Percentiles rank a stretch among this genome's conserved stretches.
phyloP scores from a whole-genome alignment of 2,329 filamentous ascomycete species.

The Tolypocladium pustulatum region DNA sequence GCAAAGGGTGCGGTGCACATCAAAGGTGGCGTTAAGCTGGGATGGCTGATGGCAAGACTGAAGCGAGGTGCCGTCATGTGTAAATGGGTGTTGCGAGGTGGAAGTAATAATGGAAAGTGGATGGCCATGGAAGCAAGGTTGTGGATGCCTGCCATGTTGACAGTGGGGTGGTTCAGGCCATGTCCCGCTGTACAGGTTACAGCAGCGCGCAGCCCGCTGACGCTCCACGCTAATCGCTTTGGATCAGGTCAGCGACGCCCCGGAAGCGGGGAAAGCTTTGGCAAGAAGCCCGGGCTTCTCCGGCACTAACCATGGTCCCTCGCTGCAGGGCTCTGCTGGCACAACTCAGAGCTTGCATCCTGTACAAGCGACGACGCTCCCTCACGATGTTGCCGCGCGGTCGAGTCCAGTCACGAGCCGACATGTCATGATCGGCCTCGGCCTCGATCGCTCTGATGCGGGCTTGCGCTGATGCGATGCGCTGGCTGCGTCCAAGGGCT shows the following conservation, averaged over 20 bases:
- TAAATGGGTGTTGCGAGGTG: not conserved
- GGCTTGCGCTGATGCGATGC: not conserved
- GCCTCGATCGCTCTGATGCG: not conserved
- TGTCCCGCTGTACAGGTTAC: not conserved
- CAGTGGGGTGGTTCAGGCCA: not conserved
- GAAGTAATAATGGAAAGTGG: not conserved
- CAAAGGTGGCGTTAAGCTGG: not conserved
- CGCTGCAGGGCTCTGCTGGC: conserved; percentile 2
- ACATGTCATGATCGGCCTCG: conserved; percentile 16
- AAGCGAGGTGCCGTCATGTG: not conserved
- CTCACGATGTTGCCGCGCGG: conserved; percentile 8
- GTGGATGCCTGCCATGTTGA: not conserved
- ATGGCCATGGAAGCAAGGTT: not conserved
- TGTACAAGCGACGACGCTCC: conserved; percentile 3
- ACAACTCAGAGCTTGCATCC: conserved; percentile 2
- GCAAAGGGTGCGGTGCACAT: not conserved
- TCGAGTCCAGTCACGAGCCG: conserved; percentile 15
- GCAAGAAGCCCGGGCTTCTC: not conserved
- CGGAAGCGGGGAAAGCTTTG: not conserved
- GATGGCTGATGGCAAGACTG: not conserved
- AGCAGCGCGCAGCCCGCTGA: not conserved
- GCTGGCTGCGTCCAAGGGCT: not conserved
- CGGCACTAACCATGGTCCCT: not conserved
- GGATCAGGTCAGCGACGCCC: not conserved
- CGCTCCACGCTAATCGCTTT: not conserved